Evolutionary conservation across 2,329 filamentous ascomycete species (phyloP), one percentile per base, ranked within the genome.

Genomic region (Trichoderma sp.): DNA sequence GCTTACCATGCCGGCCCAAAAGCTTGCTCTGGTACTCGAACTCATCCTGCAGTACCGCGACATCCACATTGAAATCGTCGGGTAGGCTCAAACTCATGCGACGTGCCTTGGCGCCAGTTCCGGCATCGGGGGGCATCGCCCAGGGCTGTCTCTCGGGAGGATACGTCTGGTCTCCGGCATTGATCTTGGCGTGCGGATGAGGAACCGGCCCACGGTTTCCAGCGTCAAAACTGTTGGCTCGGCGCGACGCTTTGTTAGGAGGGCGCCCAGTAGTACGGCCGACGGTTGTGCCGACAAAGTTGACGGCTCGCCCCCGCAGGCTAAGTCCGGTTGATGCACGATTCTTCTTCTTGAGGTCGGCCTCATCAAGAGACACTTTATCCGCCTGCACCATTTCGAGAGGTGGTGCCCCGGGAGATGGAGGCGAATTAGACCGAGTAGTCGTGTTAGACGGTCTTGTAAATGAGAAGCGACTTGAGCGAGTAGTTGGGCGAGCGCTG

Each of bases 21-120:
- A 95, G 83, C 75, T 92, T 89, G 81, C 89, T 91, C 74, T 88
- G 86, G 74, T 91, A 92, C 73, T 91, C 89, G 76, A 90, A 95
- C 76, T 94, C 92, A 61, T 86, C 85, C 73, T 88, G 86, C 4
- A 95, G 84, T 66, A 93, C 90, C 30, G 86, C 91, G 11, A 90
- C 87, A 73, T 93, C 90, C 34, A 94, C 90, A 1, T 86, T 87
- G 78, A 94, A 93, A 75, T 93, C 91, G 75, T 94, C 92, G 1
- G 91, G 91, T 30, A 94, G 83, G 76, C 88, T 92, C 63, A 93
- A 80, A 77, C 92, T 95, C 83, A 95, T 85, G 65, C 92, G 90
- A n/a, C 92, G 88, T 34, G 93, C 90, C 82, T 95, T 95, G 79
- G 93, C 86, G 11, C 93, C 93, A 21, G 90, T 92, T 14, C 93